Base-by-base conservation (phyloP, 371 early-diverging fungal species). In the Mortierella sp. region DNA sequence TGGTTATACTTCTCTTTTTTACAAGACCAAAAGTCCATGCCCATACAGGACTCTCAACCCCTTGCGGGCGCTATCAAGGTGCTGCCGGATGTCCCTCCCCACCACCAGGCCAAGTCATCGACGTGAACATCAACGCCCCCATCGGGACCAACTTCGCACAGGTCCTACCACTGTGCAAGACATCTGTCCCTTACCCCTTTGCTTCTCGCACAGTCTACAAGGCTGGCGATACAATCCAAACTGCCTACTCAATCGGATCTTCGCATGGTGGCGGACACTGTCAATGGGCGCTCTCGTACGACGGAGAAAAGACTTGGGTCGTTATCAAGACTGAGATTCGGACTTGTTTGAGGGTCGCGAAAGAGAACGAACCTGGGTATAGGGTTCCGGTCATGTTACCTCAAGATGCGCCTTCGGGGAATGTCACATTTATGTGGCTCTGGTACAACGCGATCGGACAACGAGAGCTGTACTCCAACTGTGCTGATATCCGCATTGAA, bases 401-500 rank as follows among this genome's bases (percentile, higher is more conserved):
- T 8, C 70, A 65, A 11, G 72, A 80, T 21, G 84, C 91, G 44
- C 94, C 93, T 16, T 57, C 89, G 2, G 88, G 87, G 26, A 73
- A 79, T 24, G 92, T 88, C 2, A 75, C 89, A 14, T 91, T 94
- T 75, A 89, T 92, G 14, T 94, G 95, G 95, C 72, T 91, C 0
- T 94, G 93, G 93, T 88, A 91, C 72, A 93, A 93, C 75, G 79
- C 91, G 26, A 75, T 84, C 13, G 95, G 93, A 13, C 90, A 92
- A 83, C 92, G 94, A 47, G 95, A 94, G 89, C 91, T 90, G 65
- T 95, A 95, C 89, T 90, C 91, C 88, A 92, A 92, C 88, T 95
- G 95, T 78, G 92, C 92, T 28, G 95, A 95, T 76, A 88, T 95
- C 44, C 78, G 76, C 14, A 89, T 95, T 73, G 45, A 78, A 21